Evolutionary conservation across 2,329 filamentous ascomycete species (phyloP).

Genomic region (Allantophomopsis lycopodina): DNA sequence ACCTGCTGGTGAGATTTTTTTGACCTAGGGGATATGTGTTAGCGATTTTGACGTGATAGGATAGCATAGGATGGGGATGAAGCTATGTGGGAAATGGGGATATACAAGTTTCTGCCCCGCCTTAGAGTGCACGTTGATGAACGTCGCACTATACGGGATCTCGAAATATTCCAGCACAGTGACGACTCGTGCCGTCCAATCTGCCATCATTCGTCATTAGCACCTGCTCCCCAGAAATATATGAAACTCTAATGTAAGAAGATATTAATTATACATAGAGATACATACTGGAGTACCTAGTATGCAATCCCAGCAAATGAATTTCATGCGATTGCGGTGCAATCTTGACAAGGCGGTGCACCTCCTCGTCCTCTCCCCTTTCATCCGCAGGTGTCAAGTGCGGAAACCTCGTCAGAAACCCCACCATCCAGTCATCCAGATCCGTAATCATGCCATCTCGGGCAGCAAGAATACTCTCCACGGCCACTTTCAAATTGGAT

Average conservation of each 20-base stretch:
- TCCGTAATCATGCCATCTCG: no score
- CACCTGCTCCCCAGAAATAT: no score
- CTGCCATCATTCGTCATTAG: not conserved
- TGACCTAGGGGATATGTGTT: not conserved
- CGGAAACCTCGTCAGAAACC: no score
- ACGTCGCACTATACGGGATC: conserved; percentile 4
- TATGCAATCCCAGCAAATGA: conserved; percentile 4
- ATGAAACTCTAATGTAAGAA: no score
- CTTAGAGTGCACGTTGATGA: not conserved
- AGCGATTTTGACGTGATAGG: not conserved
- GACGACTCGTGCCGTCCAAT: conserved; percentile 5
- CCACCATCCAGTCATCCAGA: no score
- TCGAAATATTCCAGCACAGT: conserved; percentile 5
- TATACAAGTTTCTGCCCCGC: not conserved
- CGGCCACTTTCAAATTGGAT: no score
- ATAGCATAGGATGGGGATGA: not conserved
- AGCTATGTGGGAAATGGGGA: not conserved
- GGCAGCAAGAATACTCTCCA: no score
- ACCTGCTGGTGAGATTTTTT: conserved; percentile 20
- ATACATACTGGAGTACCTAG: conserved; percentile 5
- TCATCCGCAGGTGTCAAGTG: no score
- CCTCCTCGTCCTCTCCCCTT: no score
- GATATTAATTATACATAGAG: no score
- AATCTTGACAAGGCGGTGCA: no score
- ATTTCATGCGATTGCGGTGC: no score